Evolutionary conservation across 192 early-diverging fungal genomes (phyloP).

Genomic region (Pecoramyces ruminantium): DNA sequence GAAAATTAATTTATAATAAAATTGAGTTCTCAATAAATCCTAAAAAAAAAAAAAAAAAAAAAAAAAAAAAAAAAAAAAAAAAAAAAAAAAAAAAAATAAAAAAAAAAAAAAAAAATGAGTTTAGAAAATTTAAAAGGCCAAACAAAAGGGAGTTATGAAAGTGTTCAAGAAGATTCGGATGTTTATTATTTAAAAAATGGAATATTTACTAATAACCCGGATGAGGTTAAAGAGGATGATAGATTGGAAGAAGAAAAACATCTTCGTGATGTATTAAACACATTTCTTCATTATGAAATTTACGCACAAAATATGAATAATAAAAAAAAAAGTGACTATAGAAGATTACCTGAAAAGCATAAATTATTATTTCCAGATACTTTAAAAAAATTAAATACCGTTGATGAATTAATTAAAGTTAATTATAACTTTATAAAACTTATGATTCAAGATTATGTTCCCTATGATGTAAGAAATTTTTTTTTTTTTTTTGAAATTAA

Average conservation of each 20-base stretch:
- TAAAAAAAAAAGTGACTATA: slow-evolving; percentile 38
- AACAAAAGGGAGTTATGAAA: neutral
- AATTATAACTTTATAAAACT: slow-evolving; percentile 33
- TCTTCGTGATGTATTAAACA: neutral
- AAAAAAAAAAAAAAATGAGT: neutral
- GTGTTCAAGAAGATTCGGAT: neutral
- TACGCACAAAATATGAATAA: slow-evolving; percentile 40
- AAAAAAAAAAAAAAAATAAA: too few species aligned
- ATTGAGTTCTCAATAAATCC: too few species aligned
- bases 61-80: too few species aligned
- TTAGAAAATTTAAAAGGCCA: neutral
- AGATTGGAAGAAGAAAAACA: neutral
- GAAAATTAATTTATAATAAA: too few species aligned
- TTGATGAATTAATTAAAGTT: slow-evolving; percentile 36
- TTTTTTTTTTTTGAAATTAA: slow-evolving; percentile 6
- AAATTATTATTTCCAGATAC: slow-evolving; percentile 29
- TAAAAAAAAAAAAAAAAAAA: too few species aligned
- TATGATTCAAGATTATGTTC: neutral
- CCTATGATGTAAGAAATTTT: slow-evolving; percentile 13
- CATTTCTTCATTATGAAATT: slow-evolving; percentile 43
- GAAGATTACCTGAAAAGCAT: slow-evolving; percentile 41
- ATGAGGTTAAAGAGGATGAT: neutral
- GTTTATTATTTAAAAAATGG: neutral
- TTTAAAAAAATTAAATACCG: slow-evolving; percentile 39
- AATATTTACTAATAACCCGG: neutral